These are phyloP conservation scores for Helianthus annuus DNA, from an alignment of 129 eudicot genomes.

Conservation along the genomic window DNA sequence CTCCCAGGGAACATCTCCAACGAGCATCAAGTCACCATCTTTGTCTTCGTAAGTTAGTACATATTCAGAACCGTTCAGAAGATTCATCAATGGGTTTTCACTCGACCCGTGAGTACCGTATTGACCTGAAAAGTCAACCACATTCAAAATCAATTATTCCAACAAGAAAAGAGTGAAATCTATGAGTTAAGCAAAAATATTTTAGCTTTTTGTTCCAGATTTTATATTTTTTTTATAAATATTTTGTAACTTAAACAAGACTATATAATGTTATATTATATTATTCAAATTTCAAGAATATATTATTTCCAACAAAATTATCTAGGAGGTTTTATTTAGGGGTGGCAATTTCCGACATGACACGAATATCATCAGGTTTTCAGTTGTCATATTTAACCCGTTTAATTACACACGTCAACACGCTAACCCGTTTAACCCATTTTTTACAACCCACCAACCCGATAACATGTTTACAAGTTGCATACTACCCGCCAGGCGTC, in stretches of 20 bases:
- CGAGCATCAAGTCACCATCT: conserved; percentile 88
- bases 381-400: too few relatives aligned
- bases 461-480: too few relatives aligned
- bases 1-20: conserved; percentile 91
- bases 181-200: background rate
- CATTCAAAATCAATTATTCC: background rate
- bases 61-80: conserved; percentile 63
- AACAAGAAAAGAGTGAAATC: background rate
- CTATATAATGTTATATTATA: background rate
- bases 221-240: background rate
- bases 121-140: conserved; percentile 29
- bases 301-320: background rate
- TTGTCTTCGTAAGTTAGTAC: conserved; percentile 78
- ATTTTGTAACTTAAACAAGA: background rate
- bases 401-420: too few relatives aligned
- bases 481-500: too few relatives aligned
- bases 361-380: too few relatives aligned
- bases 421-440: too few relatives aligned
- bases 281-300: background rate
- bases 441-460: too few relatives aligned
- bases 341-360: too few relatives aligned
- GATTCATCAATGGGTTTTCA: conserved; percentile 47
- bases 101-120: conserved; percentile 20
- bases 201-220: background rate
- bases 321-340: too few relatives aligned